phyloP scores from a whole-genome alignment of 148 eudicot species.

The Dysphania ambrosioides region DNA sequence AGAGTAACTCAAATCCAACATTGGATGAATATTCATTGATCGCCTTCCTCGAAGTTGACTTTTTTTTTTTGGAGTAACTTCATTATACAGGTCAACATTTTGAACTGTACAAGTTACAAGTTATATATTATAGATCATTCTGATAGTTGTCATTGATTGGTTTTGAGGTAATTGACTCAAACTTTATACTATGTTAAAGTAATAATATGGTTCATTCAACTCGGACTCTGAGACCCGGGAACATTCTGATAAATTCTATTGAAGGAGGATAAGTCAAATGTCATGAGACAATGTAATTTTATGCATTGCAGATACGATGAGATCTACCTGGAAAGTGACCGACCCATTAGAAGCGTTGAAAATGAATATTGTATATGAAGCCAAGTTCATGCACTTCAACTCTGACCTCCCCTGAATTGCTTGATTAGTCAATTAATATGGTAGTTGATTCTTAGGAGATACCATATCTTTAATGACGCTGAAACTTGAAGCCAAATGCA shows the following conservation, averaged over 20 bases:
- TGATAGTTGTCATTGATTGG: too few relatives aligned
- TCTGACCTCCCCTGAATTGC: not conserved
- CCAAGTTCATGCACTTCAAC: conserved; percentile 12
- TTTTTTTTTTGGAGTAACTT: not conserved
- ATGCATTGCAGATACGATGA: conserved; percentile 3
- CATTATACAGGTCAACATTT: not conserved
- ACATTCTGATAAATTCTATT: too few relatives aligned
- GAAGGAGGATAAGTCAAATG: not conserved
- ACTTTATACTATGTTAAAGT: too few relatives aligned
- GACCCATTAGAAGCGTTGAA: not conserved
- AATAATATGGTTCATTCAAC: too few relatives aligned
- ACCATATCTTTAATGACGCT: not conserved
- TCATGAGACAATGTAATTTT: not conserved
- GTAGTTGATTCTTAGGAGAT: not conserved
- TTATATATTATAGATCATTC: not conserved
- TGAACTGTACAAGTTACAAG: not conserved
- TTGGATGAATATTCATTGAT: too few relatives aligned
- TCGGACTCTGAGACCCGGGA: too few relatives aligned
- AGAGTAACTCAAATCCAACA: too few relatives aligned
- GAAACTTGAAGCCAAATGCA: too few relatives aligned
- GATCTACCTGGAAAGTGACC: conserved; percentile 13
- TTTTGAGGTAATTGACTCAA: too few relatives aligned
- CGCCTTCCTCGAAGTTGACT: not conserved
- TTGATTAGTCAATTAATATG: not conserved
- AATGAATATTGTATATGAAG: not conserved